phyloP scores from a whole-genome alignment of 1,284 basidiomycete species.

The Naganishia liquefaciens region DNA sequence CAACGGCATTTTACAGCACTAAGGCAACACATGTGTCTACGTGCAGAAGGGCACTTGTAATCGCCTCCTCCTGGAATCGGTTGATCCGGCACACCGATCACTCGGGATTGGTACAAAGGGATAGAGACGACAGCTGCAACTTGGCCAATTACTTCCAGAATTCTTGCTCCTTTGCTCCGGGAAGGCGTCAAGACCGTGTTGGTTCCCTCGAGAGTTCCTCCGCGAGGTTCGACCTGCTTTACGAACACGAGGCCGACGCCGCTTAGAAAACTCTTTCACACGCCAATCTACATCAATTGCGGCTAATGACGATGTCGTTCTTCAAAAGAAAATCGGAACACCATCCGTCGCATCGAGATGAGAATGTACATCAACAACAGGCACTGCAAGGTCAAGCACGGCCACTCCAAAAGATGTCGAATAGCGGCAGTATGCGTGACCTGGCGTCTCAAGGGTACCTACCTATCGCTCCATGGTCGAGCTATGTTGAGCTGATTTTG shows the following conservation, averaged over 20 bases:
- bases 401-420: slow-evolving; percentile 1
- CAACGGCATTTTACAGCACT: neutral
- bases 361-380: slow-evolving; percentile 20
- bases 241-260: too few relatives aligned
- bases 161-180: too few relatives aligned
- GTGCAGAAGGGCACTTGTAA: neutral
- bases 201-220: too few relatives aligned
- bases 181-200: too few relatives aligned
- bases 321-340: slow-evolving; percentile 32
- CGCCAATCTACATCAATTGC: neutral
- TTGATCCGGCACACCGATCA: too few relatives aligned
- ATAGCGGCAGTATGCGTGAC: slow-evolving; percentile 17
- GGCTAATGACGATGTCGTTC: slow-evolving; percentile 22
- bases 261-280: neutral
- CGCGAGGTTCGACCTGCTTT: too few relatives aligned
- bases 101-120: slow-evolving; percentile 9
- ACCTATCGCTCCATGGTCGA: neutral
- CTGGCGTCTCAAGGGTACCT: slow-evolving; percentile 12
- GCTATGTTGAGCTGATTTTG: neutral
- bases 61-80: slow-evolving; percentile 4
- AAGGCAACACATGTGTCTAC: too few relatives aligned
- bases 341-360: slow-evolving; percentile 19
- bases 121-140: neutral
- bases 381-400: neutral
- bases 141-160: too few relatives aligned